These are phyloP conservation scores for Dothideomycetes sp. DNA, from an alignment of 2,329 filamentous ascomycete genomes.

Conservation along the genomic window DNA sequence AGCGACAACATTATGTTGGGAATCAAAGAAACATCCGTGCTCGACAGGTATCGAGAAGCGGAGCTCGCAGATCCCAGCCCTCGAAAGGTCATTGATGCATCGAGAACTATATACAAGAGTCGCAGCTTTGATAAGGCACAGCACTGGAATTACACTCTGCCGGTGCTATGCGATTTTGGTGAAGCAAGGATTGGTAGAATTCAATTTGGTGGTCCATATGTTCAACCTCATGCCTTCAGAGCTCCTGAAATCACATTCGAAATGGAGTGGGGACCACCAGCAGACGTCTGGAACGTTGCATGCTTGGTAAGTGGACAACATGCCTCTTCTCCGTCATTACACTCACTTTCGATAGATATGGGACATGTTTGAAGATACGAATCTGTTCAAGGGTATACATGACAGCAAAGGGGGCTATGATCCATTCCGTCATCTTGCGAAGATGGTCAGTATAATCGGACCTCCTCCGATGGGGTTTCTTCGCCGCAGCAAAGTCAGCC, in stretches of 20 bases:
- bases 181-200: slow-evolving; percentile 14
- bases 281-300: slow-evolving; percentile 27
- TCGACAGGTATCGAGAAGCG: slow-evolving; percentile 15
- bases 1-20: slow-evolving; percentile 18
- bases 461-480: slow-evolving; percentile 21
- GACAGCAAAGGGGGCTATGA: slow-evolving; percentile 6
- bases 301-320: slow-evolving; percentile 19
- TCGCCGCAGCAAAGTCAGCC: slow-evolving; percentile 11
- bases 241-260: slow-evolving; percentile 25
- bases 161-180: slow-evolving; percentile 20
- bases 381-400: not conserved
- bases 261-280: slow-evolving; percentile 24
- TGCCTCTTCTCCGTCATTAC: not conserved
- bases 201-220: not conserved
- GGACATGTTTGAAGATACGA: not conserved
- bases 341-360: not conserved
- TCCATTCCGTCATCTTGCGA: slow-evolving; percentile 14
- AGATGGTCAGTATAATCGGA: slow-evolving; percentile 20
- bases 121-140: slow-evolving; percentile 15
- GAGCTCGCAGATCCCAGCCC: slow-evolving; percentile 16
- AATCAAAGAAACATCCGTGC: slow-evolving; percentile 17
- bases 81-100: slow-evolving; percentile 17
- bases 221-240: slow-evolving; percentile 22
- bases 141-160: slow-evolving; percentile 11
- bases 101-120: slow-evolving; percentile 17